Base-by-base conservation (phyloP, 2,329 filamentous ascomycete species). In the Orbilia ellipsospora region DNA sequence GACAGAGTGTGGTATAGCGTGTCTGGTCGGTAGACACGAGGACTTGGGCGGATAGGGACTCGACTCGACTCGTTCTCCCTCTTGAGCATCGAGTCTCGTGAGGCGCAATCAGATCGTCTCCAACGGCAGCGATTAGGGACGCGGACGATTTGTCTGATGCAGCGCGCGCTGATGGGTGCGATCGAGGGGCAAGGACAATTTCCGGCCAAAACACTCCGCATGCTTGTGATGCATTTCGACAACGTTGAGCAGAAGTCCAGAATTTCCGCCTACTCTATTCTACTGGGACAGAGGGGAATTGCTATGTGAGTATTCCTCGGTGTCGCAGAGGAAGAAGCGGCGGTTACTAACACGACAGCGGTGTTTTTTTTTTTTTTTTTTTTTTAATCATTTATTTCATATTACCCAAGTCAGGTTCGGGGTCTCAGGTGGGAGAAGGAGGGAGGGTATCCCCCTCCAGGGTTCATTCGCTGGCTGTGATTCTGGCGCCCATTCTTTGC, bases 121-220 rank as follows among this genome's bases (percentile, higher is more conserved):
- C 64, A 68, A 59, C 48, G 50, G 31, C 45, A 48, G 31, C 48
- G 63, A 55, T 23, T 31, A 45, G 45, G n/a, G 40, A 23, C 23
- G 23, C 23, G 23, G 23, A 23, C 42, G 16, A 23, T 23, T 16
- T 36, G 45, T 65, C 16, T 28, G 28, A 23, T 54, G 13, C 55
- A 52, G 54, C 44, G 55, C 44, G 54, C 55, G 57, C 54, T 48
- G 31, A 36, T 36, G 31, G 31, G 31, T 36, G 69, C 44, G 63
- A 62, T 63, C 70, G 70, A 74, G 70, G 70, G 72, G 72, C 72
- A 63, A 75, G 31, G 64, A 57, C 72, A 75, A 68, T 75, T 75
- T 75, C 72, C 72, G 72, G 72, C 64, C 59, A 75, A 75, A 75
- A 75, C 72, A 69, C 57, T 75, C 72, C 72, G 72, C 72, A 75